Evolutionary conservation across 805 yeast genomes (phyloP).

Genomic region (Kazachstania psychrophila): DNA sequence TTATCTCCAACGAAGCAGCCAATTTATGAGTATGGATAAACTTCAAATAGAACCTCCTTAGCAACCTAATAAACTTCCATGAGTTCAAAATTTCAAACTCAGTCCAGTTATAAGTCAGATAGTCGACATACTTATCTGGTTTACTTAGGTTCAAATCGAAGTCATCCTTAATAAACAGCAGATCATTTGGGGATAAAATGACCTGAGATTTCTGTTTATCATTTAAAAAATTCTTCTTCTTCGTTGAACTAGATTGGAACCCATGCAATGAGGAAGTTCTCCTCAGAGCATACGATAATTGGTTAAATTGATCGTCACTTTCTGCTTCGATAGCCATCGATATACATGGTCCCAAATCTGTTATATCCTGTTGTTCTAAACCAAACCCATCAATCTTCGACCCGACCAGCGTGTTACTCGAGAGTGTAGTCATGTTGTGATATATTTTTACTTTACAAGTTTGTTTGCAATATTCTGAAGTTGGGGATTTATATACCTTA

Average conservation of each 20-base stretch:
- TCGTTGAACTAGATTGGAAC: background rate
- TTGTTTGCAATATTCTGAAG: no score
- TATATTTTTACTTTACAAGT: no score
- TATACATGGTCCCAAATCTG: slow-evolving; percentile 23
- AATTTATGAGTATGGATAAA: background rate
- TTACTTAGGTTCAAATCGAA: slow-evolving; percentile 53
- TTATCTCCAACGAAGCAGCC: slow-evolving; percentile 2
- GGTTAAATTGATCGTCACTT: slow-evolving; percentile 58
- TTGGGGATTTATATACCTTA: no score
- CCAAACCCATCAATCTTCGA: no score
- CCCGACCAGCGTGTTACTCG: no score
- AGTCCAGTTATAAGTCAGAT: slow-evolving; percentile 86
- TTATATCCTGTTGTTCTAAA: background rate
- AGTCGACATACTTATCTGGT: slow-evolving; percentile 66
- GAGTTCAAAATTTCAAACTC: slow-evolving; percentile 71
- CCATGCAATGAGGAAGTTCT: slow-evolving; percentile 50
- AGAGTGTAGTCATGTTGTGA: no score
- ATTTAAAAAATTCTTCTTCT: slow-evolving; percentile 6
- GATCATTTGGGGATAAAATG: background rate
- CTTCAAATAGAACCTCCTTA: slow-evolving; percentile 28
- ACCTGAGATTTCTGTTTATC: slow-evolving; percentile 6
- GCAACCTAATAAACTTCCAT: slow-evolving; percentile 82
- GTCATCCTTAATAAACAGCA: slow-evolving; percentile 44
- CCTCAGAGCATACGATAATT: slow-evolving; percentile 60
- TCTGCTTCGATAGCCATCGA: slow-evolving; percentile 54